Percentiles rank a stretch among this genome's conserved stretches.
These are phyloP conservation scores for Coemansia sp. DNA, from an alignment of 371 early-diverging fungal genomes.

Conservation along the genomic window DNA sequence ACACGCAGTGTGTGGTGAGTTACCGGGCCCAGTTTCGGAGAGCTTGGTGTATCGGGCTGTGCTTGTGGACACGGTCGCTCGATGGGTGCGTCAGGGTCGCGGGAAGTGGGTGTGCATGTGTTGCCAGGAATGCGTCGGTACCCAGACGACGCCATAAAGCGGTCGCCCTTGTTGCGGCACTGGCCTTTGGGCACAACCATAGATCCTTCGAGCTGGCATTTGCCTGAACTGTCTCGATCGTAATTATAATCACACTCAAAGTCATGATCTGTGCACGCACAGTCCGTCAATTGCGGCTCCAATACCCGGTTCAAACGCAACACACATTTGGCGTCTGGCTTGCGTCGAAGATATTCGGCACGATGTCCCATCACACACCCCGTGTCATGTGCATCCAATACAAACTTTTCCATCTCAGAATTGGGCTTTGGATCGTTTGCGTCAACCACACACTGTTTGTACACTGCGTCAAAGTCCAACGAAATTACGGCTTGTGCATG, in stretches of 20 bases:
- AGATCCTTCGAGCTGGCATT: slow-evolving; percentile 60
- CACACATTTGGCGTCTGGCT: slow-evolving; percentile 73
- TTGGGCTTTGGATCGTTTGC: slow-evolving; percentile 53
- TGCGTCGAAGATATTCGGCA: slow-evolving; percentile 71
- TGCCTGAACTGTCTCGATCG: slow-evolving; percentile 54
- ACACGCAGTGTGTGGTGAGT: slow-evolving; percentile 52
- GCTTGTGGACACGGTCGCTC: slow-evolving; percentile 62
- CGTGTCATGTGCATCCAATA: slow-evolving; percentile 59
- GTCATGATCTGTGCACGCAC: slow-evolving; percentile 79
- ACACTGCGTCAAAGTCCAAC: slow-evolving; percentile 69
- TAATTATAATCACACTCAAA: slow-evolving; percentile 92
- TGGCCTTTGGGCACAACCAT: slow-evolving; percentile 57
- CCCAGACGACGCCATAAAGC: slow-evolving; percentile 78
- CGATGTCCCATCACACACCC: slow-evolving; percentile 88
- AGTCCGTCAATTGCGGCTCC: slow-evolving; percentile 57
- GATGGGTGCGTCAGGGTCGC: slow-evolving; percentile 62
- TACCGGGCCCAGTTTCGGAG: slow-evolving; percentile 15
- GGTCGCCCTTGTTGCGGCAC: slow-evolving; percentile 62
- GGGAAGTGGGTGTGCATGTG: slow-evolving; percentile 59
- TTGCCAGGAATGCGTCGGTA: slow-evolving; percentile 85
- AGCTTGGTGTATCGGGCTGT: slow-evolving; percentile 1
- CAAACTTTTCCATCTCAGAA: slow-evolving; percentile 81
- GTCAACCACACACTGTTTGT: slow-evolving; percentile 63
- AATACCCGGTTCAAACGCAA: slow-evolving; percentile 70
- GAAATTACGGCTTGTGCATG: slow-evolving; percentile 56